These are phyloP conservation scores for Botrytis aclada DNA, from an alignment of 2,329 filamentous ascomycete genomes.

Conservation along the genomic window DNA sequence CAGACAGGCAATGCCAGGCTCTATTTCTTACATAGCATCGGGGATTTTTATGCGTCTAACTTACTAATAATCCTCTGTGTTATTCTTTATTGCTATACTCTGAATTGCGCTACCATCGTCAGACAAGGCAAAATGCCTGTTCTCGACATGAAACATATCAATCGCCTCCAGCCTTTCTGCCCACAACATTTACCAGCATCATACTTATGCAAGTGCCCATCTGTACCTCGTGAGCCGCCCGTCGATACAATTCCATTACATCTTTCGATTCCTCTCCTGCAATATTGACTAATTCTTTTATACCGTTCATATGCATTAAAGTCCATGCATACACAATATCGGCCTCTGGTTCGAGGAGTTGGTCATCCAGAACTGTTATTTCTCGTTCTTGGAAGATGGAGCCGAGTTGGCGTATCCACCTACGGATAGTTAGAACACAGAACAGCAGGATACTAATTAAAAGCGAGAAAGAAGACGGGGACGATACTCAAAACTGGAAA, in stretches of 20 bases:
- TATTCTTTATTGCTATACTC: too few relatives aligned
- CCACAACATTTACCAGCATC: neutral
- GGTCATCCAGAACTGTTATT: neutral
- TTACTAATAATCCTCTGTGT: too few relatives aligned
- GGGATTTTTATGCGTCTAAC: neutral
- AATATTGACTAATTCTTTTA: neutral
- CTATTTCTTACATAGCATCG: too few relatives aligned
- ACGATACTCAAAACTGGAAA: constrained; percentile 4
- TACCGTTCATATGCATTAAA: neutral
- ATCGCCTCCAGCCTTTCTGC: neutral
- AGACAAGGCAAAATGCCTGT: too few relatives aligned
- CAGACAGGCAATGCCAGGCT: neutral
- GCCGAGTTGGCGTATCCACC: constrained; percentile 14
- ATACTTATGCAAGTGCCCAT: neutral
- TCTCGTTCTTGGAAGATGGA: constrained; percentile 5
- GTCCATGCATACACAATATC: constrained; percentile 8
- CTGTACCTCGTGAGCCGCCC: neutral
- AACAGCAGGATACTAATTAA: neutral
- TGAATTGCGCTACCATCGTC: too few relatives aligned
- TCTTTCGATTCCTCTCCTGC: neutral
- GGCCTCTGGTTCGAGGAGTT: neutral
- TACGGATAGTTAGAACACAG: neutral
- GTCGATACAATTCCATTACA: neutral
- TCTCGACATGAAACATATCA: neutral
- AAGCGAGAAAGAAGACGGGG: neutral